Evolutionary conservation across 2,329 filamentous ascomycete species (phyloP), one percentile per base, ranked within the genome.

Genomic region (Emericellopsis cladophorae): DNA sequence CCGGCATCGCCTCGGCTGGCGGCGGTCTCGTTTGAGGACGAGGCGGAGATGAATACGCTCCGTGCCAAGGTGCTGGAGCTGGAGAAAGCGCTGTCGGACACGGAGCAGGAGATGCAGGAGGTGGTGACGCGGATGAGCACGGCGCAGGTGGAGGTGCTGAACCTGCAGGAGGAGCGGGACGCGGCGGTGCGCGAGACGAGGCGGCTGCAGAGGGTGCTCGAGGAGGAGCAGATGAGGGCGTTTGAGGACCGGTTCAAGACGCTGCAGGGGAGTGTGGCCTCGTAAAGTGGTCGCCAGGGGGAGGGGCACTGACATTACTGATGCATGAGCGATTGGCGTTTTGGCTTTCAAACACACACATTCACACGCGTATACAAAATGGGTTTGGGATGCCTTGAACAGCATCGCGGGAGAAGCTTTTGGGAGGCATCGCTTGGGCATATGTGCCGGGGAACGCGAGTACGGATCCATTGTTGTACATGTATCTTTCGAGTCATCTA

Each of bases 1-100:
- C 54, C 56, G 2, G 51, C 54, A 45, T 49, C 55, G 8, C 51
- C 56, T 42, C 71, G 65, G 33, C 70, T 65, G 44, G 68, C 79
- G 73, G 70, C 80, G 71, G 34, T 33, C 24, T 31, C 40, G 40
- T 80, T 83, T 21, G 76, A 79, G 11, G 80, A 92, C 48, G 82
- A 82, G 39, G 73, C 79, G 11, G 78, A 86, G 64, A 79, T 90
- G 40, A 76, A 84, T 45, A 69, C 75, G 44, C 76, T 98, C 29
- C 84, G 88, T 56, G 75, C 77, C 45, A 79, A 83, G 45, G 85
- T 96, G 7, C 67, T 77, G 42, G 87, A 95, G 61, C 76, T 98
- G 3, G 92, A 98, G 66, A 80, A 77, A 51, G 82, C 89, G 14
- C 58, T 64, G 4, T 57, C 58, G 8, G 58, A 63, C 31, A 58